Base-by-base conservation (phyloP, 1,139 yeast genomes). In the Kodamaea suecica region DNA sequence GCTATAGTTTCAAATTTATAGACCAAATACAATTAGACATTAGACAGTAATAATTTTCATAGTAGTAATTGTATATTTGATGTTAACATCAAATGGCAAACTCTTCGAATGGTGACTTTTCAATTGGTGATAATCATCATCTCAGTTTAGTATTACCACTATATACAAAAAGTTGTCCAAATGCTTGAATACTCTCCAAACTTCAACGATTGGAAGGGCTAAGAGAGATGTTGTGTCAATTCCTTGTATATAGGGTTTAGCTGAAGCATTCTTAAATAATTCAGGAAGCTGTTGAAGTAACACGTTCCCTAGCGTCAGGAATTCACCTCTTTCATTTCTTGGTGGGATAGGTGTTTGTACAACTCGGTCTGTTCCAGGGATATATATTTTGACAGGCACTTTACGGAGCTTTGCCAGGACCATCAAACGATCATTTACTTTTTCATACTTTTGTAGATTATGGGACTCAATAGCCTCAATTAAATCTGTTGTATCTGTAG, bases 91-190 rank as follows among this genome's bases (percentile, higher is more conserved):
- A n/a, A n/a, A n/a, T n/a, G n/a, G n/a, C n/a, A n/a, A n/a, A n/a
- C n/a, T n/a, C n/a, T n/a, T n/a, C n/a, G n/a, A n/a, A n/a, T n/a
- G n/a, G n/a, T n/a, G n/a, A n/a, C n/a, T n/a, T n/a, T n/a, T 15
- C 11, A 23, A 11, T 27, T 29, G 15, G 56, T 3, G 6, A 6
- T 19, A 9, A 19, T 6, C 21, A 77, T 19, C 6, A 19, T 19
- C 9, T 19, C 9, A 19, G 21, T 19, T 19, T 6, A 19, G 21
- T 19, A 23, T 13, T 17, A 25, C 56, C 15, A 73, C 61, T 5
- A 87, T 55, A 55, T 88, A 92, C 44, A 88, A 57, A 52, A 84
- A 86, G 31, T 90, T 88, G 57, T 90, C 97, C 30, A 82, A 59
- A 48, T 79, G 80, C 49, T 70, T 66, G 42, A 84, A 73, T 11